A percentile compares a stretch with the other conserved stretches of the same genome.
Evolutionary conservation across 257 asterid genomes (phyloP).

Genomic region (Solanum raphanifolium): DNA sequence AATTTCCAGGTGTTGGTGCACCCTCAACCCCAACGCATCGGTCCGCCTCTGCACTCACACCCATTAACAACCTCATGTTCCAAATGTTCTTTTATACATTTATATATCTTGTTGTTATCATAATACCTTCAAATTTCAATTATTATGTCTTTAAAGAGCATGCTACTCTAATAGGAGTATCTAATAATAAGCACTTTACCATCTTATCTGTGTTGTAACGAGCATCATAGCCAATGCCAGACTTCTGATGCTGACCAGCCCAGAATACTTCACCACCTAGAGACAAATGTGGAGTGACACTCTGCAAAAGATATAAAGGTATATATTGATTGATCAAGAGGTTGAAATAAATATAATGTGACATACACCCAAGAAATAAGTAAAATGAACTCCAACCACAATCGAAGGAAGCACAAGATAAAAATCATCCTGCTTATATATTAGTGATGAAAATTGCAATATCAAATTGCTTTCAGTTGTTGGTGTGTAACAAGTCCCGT

Average conservation of each 20-base stretch:
- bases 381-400: background rate
- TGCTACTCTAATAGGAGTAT: background rate
- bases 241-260: conserved; percentile 94
- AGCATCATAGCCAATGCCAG: conserved; percentile 84
- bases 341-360: background rate
- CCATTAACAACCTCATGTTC: background rate
- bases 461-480: background rate
- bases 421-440: background rate
- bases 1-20: background rate
- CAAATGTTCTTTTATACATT: background rate
- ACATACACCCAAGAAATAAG: background rate
- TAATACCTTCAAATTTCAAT: background rate
- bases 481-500: background rate
- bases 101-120: background rate
- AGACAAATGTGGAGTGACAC: conserved; percentile 64
- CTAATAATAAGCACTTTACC: conserved; percentile 26
- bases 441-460: background rate
- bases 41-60: background rate
- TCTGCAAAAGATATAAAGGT: conserved; percentile 37
- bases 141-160: background rate
- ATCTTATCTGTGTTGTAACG: conserved; percentile 88
- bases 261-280: conserved; percentile 93
- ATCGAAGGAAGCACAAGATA: background rate
- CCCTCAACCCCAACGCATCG: background rate
- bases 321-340: background rate